A percentile compares a stretch with the other conserved stretches of the same genome.
These are phyloP conservation scores for Alopecurus myosuroides DNA, from an alignment of 176 grass and related monocot genomes.

Conservation along the genomic window DNA sequence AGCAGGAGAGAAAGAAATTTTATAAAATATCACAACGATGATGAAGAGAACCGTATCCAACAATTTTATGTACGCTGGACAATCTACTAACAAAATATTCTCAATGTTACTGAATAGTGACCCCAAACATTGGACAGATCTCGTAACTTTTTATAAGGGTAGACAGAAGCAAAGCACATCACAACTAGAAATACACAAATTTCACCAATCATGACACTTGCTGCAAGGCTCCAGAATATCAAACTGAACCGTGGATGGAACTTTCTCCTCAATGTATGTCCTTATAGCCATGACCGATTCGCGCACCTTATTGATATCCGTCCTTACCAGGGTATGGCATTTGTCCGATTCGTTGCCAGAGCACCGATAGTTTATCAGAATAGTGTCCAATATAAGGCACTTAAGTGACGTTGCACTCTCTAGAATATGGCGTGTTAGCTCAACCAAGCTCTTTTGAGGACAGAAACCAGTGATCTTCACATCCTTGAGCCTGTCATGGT, in stretches of 20 bases:
- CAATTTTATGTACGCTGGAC: not conserved
- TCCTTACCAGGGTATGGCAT: not conserved
- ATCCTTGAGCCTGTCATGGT: not conserved
- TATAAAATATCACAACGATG: not conserved
- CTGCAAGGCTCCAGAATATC: not conserved
- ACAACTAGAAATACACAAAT: not conserved
- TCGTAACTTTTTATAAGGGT: not conserved
- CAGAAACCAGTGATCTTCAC: not conserved
- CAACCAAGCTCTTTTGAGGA: not conserved
- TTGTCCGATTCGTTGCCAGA: not conserved
- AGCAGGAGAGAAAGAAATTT: not conserved
- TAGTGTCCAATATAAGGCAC: not conserved
- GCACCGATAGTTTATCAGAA: not conserved
- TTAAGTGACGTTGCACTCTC: not conserved
- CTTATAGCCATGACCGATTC: not conserved
- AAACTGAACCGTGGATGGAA: not conserved
- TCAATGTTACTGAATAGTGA: not conserved
- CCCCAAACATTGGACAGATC: not conserved
- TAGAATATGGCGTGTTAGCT: not conserved
- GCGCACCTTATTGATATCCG: not conserved
- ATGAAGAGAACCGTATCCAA: not conserved
- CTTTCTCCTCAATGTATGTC: not conserved
- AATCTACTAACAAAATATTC: not conserved
- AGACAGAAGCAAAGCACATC: not conserved
- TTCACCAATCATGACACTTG: not conserved